phyloP scores from a whole-genome alignment of 2,329 filamentous ascomycete species.

The Leptographium procerum region DNA sequence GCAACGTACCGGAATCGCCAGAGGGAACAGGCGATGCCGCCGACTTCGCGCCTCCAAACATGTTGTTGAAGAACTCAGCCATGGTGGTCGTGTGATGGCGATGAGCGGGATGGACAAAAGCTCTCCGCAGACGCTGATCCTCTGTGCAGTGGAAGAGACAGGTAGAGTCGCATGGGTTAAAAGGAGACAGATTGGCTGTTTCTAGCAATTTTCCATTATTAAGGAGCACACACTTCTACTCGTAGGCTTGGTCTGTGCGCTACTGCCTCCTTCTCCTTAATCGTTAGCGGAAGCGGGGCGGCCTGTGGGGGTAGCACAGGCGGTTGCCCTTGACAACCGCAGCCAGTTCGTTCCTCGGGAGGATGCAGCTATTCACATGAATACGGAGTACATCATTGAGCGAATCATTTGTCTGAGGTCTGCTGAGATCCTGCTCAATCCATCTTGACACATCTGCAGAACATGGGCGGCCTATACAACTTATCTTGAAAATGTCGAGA shows the following conservation, averaged over 20 bases:
- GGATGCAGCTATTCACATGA: background rate
- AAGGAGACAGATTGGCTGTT: background rate
- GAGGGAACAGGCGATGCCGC: conserved; percentile 33
- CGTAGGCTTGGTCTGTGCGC: conserved; percentile 1
- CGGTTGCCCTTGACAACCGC: conserved; percentile 3
- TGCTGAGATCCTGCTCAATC: background rate
- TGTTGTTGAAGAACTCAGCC: conserved; percentile 52
- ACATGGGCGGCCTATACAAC: conserved; percentile 12
- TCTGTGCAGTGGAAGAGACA: background rate
- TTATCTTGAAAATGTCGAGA: conserved; percentile 29
- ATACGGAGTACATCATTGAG: background rate
- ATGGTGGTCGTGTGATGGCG: conserved; percentile 22
- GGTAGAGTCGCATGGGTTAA: background rate
- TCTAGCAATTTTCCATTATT: background rate
- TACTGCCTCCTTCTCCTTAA: background rate
- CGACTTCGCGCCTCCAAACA: conserved; percentile 59
- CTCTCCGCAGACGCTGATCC: background rate
- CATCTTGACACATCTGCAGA: background rate
- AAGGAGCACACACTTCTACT: background rate
- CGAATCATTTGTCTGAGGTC: background rate
- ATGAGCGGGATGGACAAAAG: background rate
- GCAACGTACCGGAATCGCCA: conserved; percentile 51
- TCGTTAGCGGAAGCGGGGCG: background rate
- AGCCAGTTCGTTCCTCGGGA: background rate
- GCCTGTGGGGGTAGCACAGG: background rate